Conservation (phyloP, 2,329 filamentous ascomycete genomes). For the Fusarium guadeloupense region DNA sequence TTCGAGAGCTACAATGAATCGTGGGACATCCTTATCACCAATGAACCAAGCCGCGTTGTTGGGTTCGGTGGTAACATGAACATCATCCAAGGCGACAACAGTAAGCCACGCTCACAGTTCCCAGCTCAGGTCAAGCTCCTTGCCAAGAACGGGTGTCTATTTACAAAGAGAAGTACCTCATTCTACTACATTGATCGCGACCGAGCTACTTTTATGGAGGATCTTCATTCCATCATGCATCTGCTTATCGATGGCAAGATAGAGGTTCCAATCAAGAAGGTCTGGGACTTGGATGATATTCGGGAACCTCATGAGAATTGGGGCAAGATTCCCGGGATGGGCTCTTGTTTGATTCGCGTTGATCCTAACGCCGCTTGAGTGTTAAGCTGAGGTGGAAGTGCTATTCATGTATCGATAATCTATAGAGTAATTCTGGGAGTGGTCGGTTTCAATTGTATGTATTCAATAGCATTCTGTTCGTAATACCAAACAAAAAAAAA, state of each 20-base stretch:
- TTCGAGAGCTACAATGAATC: slow-evolving; percentile 62
- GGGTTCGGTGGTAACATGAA: slow-evolving; percentile 52
- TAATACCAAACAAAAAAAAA: too few relatives aligned
- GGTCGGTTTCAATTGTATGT: too few relatives aligned
- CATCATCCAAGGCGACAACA: slow-evolving; percentile 39
- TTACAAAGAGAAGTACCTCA: slow-evolving; percentile 44
- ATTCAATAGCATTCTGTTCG: too few relatives aligned
- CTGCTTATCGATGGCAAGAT: slow-evolving; percentile 47
- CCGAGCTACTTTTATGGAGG: slow-evolving; percentile 45
- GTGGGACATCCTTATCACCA: slow-evolving; percentile 52
- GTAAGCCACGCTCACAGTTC: slow-evolving; percentile 47
- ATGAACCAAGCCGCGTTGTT: slow-evolving; percentile 51
- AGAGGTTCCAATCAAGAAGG: slow-evolving; percentile 49
- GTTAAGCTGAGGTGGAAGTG: too few relatives aligned
- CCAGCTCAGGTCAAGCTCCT: slow-evolving; percentile 49
- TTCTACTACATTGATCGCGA: slow-evolving; percentile 52
- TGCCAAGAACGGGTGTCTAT: slow-evolving; percentile 40
- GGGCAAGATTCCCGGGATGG: slow-evolving; percentile 48
- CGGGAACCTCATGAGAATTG: slow-evolving; percentile 50
- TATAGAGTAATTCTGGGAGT: too few relatives aligned
- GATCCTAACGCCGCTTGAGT: slow-evolving; percentile 12
- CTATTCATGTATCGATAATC: too few relatives aligned
- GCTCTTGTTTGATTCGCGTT: slow-evolving; percentile 48
- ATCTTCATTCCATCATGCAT: slow-evolving; percentile 45
- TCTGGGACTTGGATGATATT: slow-evolving; percentile 54